These are phyloP conservation scores for Clarireedia hainanense DNA, from an alignment of 2,329 filamentous ascomycete genomes.

Conservation along the genomic window DNA sequence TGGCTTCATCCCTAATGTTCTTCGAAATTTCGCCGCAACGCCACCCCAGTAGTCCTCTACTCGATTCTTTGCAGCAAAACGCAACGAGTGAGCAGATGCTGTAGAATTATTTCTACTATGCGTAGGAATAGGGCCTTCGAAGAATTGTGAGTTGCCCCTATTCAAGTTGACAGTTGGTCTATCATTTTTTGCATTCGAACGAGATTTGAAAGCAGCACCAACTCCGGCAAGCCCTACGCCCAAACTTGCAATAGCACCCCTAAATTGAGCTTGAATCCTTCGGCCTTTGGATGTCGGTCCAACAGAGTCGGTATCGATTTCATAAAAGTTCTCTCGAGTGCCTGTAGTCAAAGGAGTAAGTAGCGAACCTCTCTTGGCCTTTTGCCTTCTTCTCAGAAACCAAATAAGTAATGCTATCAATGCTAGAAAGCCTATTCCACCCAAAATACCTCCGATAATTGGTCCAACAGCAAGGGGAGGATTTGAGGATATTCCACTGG, in stretches of 20 bases:
- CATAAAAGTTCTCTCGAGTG: slow-evolving; percentile 19
- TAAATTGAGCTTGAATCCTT: slow-evolving; percentile 18
- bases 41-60: slow-evolving; percentile 40
- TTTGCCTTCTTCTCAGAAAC: slow-evolving; percentile 20
- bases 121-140: slow-evolving; percentile 26
- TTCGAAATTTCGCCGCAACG: slow-evolving; percentile 34
- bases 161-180: slow-evolving; percentile 41
- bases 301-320: slow-evolving; percentile 17
- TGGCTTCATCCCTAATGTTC: slow-evolving; percentile 32
- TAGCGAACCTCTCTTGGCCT: slow-evolving; percentile 17
- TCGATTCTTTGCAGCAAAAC: slow-evolving; percentile 27
- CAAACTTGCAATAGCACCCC: slow-evolving; percentile 14
- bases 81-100: slow-evolving; percentile 12
- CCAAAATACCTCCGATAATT: slow-evolving; percentile 26
- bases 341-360: slow-evolving; percentile 23
- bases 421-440: slow-evolving; percentile 22
- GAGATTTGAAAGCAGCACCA: slow-evolving; percentile 24
- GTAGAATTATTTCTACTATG: slow-evolving; percentile 35
- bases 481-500: slow-evolving; percentile 17
- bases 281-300: slow-evolving; percentile 13
- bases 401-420: slow-evolving; percentile 23
- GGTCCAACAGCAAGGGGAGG: slow-evolving; percentile 15
- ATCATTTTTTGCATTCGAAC: slow-evolving; percentile 23
- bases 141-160: slow-evolving; percentile 46
- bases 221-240: slow-evolving; percentile 17